Percentiles rank a stretch among this genome's conserved stretches.
Evolutionary conservation across 2,329 filamentous ascomycete species (phyloP).

Genomic region (Ophiognomonia clavigignenti-juglandacearum): DNA sequence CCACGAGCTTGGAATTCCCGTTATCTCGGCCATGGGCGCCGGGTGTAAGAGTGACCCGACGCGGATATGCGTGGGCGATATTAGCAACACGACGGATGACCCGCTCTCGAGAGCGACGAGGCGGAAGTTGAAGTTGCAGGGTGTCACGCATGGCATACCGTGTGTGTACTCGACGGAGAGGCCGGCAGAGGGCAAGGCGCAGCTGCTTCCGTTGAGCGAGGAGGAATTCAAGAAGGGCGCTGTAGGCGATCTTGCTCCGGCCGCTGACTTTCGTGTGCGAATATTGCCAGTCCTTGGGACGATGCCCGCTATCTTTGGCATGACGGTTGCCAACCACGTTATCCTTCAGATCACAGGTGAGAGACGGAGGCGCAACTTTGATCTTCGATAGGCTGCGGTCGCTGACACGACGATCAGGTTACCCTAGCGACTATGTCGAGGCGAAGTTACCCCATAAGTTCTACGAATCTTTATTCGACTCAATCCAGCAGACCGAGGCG

Average conservation of each 20-base stretch:
- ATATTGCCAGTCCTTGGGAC: conserved; percentile 93
- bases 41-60: conserved; percentile 88
- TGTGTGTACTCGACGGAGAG: conserved; percentile 92
- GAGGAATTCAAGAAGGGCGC: conserved; percentile 83
- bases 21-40: conserved; percentile 94
- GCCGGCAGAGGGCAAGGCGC: conserved; percentile 83
- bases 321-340: conserved; percentile 87
- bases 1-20: conserved; percentile 67
- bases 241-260: conserved; percentile 79
- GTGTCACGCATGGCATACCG: conserved; percentile 80
- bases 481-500: conserved; percentile 74
- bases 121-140: conserved; percentile 69
- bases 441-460: conserved; percentile 84
- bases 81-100: conserved; percentile 82
- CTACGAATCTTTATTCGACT: conserved; percentile 77
- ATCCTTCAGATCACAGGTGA: conserved; percentile 66
- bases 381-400: neutral
- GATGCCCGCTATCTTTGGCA: conserved; percentile 95
- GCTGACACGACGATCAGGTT: conserved; percentile 41
- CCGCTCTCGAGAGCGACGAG: conserved; percentile 81
- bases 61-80: conserved; percentile 83
- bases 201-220: conserved; percentile 78
- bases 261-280: conserved; percentile 90
- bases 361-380: neutral
- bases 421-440: conserved; percentile 79